Conservation (phyloP, 805 yeast genomes). For the Yarrowia sp. region DNA sequence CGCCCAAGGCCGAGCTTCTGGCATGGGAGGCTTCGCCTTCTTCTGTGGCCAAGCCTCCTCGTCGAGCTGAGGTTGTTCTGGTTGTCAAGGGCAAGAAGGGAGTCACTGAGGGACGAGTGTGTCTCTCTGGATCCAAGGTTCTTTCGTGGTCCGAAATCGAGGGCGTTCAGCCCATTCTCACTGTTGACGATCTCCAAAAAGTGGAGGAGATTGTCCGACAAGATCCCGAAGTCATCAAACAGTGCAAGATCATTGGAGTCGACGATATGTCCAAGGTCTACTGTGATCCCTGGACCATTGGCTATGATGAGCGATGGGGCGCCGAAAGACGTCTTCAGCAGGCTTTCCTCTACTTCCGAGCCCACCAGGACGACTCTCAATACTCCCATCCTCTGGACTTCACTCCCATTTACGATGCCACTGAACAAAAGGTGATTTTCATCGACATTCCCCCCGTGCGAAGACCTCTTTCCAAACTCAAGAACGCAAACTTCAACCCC, state of each 20-base stretch:
- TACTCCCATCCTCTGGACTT: constrained; percentile 65
- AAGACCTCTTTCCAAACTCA: constrained; percentile 63
- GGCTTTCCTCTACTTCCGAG: constrained; percentile 74
- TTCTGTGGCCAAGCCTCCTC: constrained; percentile 46
- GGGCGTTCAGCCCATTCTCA: constrained; percentile 71
- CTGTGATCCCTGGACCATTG: constrained; percentile 71
- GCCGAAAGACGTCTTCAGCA: constrained; percentile 71
- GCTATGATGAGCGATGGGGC: constrained; percentile 77
- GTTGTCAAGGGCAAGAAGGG: constrained; percentile 58
- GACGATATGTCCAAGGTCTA: constrained; percentile 62
- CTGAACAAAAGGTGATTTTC: constrained; percentile 61
- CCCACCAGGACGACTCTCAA: constrained; percentile 71
- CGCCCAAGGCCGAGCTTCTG: background rate
- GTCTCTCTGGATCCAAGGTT: constrained; percentile 48
- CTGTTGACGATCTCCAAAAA: constrained; percentile 60
- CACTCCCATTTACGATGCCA: constrained; percentile 78
- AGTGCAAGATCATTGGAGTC: constrained; percentile 66
- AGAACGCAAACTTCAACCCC: constrained; percentile 69
- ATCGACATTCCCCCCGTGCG: constrained; percentile 75
- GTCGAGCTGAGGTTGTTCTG: constrained; percentile 64
- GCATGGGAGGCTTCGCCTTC: constrained; percentile 11
- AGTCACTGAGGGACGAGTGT: constrained; percentile 68
- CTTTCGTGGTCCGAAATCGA: constrained; percentile 48
- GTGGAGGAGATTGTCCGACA: constrained; percentile 64
- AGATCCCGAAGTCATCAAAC: constrained; percentile 71